Evolutionary conservation across 2,329 filamentous ascomycete genomes (phyloP), one percentile per base, ranked within the genome.

Genomic region (Metarhizium robertsii): DNA sequence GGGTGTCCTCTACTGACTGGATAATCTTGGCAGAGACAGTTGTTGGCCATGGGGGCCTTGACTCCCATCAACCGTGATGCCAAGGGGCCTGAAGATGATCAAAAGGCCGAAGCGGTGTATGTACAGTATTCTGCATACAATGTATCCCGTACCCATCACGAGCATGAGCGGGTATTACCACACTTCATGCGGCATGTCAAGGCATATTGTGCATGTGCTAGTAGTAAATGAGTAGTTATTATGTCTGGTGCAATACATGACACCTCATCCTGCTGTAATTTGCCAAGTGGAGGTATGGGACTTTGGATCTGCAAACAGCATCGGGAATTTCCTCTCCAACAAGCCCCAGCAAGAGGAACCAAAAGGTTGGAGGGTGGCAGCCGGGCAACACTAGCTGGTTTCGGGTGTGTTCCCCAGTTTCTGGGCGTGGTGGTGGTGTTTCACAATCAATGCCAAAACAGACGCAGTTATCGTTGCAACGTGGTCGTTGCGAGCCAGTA

Each of bases 381-480:
- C 25, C 45, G 14, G 20, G 45, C 16, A 29, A 34, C n/a, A 4
- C 43, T 48, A 48, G 25, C 45, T 48, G 10, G 10, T 48, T 48
- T 30, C 45, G 45, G 45, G 6, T 6, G 7, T 8, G 11, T 48
- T 30, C 20, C 45, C 20, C 20, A 48, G 45, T 48, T 16, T 11
- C 45, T 14, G 11, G 25, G 13, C 13, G 3, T 48, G 16, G 6
- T 20, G 42, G 10, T 45, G n/a, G 8, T 53, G 54, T 55, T 55
- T 55, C 54, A 49, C n/a, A 29, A 45, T 29, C 34, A 47, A 52
- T 42, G 13, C 50, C 50, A 34, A 49, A 47, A 55, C 54, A 50
- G 38, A 42, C 43, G 43, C 32, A 38, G 32, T 10, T 34, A 32
- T 30, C 45, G 45, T 48, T 48, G 42, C 54, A 55, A 55, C 45